Conservation (phyloP, 139 green algal species). For the Marvania coccoides region DNA sequence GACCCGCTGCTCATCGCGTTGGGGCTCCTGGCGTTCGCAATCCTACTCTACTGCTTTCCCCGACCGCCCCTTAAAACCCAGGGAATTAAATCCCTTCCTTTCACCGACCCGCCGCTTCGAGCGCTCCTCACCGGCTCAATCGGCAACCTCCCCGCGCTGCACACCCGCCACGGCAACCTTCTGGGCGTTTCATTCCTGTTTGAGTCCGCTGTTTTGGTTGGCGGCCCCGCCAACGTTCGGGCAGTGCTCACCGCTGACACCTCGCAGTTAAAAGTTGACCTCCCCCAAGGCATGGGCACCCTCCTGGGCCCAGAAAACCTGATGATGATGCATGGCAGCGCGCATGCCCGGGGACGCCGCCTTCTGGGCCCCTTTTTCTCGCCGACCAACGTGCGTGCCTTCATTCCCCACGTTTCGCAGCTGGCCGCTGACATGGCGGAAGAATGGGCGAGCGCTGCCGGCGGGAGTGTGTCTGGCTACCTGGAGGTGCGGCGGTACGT, state of each 20-base stretch:
- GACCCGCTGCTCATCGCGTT: no score
- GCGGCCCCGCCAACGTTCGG: neutral
- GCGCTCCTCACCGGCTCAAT: neutral
- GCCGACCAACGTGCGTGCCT: neutral
- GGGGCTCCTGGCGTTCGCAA: no score
- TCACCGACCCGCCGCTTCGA: neutral
- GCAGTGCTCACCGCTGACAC: neutral
- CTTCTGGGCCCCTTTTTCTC: neutral
- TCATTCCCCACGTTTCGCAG: neutral
- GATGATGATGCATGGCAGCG: neutral
- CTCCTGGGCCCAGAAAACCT: neutral
- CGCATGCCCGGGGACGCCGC: neutral
- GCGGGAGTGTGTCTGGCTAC: no score
- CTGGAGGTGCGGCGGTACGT: neutral
- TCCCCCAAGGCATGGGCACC: neutral
- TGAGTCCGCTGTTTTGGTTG: neutral
- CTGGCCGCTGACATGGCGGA: neutral
- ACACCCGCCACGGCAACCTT: neutral
- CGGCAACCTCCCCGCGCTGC: neutral
- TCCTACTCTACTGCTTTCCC: no score
- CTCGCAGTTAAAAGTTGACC: neutral
- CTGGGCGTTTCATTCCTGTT: neutral
- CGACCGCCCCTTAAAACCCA: no score
- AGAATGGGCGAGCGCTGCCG: neutral
- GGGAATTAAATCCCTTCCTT: no score